phyloP scores from a whole-genome alignment of 1,284 basidiomycete genomes.

The Porogramme epimiltina region DNA sequence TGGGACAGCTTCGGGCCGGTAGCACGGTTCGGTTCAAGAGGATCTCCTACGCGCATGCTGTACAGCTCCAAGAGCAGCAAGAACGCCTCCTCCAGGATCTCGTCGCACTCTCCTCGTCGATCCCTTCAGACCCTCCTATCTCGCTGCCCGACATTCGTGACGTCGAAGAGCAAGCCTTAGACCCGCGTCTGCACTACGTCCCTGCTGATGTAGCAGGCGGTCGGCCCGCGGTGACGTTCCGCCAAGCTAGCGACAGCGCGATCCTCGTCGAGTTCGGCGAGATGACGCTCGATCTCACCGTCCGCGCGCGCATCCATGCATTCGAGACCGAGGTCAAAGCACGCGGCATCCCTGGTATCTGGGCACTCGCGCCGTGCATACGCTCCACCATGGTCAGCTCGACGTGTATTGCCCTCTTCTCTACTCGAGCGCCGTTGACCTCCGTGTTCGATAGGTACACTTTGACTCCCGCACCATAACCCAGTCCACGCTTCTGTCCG shows the following conservation, averaged over 20 bases:
- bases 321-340: constrained; percentile 47
- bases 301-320: constrained; percentile 58
- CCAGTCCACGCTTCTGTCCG: constrained; percentile 41
- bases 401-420: not conserved
- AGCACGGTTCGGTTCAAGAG: constrained; percentile 50
- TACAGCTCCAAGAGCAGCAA: constrained; percentile 17
- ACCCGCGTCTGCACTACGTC: constrained; percentile 39
- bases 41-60: constrained; percentile 40
- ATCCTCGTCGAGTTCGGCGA: constrained; percentile 62
- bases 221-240: constrained; percentile 40
- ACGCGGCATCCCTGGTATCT: constrained; percentile 36
- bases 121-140: not conserved
- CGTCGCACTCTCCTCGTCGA: not conserved
- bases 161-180: constrained; percentile 15
- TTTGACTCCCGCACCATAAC: constrained; percentile 47
- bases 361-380: constrained; percentile 55
- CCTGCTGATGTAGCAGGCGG: constrained; percentile 13
- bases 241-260: constrained; percentile 59
- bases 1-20: constrained; percentile 62
- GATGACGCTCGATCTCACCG: constrained; percentile 49
- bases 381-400: constrained; percentile 54
- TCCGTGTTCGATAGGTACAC: constrained; percentile 41
- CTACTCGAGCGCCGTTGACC: not conserved
- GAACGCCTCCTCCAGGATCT: constrained; percentile 9
- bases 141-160: not conserved